phyloP scores from a whole-genome alignment of 768 basidiomycete species.

The Mycena crocata region DNA sequence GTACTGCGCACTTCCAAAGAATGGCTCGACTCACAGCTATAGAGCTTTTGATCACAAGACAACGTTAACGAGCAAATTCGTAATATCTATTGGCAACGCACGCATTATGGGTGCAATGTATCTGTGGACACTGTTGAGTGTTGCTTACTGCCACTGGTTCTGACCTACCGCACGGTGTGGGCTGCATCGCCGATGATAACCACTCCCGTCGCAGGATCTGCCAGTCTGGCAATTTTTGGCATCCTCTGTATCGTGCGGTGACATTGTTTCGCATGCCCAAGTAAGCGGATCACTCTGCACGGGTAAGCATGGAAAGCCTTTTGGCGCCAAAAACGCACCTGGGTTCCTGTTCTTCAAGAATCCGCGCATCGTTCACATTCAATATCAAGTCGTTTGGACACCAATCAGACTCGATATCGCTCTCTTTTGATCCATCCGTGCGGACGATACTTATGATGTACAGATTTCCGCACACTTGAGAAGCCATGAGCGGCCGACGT shows the following conservation, averaged over 20 bases:
- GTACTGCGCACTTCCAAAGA: background rate
- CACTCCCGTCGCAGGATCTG: background rate
- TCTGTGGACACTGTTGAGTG: constrained; percentile 3
- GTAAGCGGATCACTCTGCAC: background rate
- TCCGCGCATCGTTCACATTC: background rate
- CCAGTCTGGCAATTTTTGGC: constrained; percentile 2
- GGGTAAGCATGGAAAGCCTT: background rate
- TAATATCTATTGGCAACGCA: constrained; percentile 8
- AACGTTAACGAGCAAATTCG: background rate
- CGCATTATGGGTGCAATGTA: constrained; percentile 32
- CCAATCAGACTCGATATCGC: constrained; percentile 13
- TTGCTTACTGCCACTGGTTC: background rate
- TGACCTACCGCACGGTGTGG: constrained; percentile 23
- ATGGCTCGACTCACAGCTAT: background rate
- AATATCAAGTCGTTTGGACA: background rate
- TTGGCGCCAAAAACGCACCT: background rate
- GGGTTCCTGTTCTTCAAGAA: background rate
- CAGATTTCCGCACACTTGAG: constrained; percentile 12
- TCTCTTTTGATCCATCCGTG: background rate
- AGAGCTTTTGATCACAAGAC: background rate
- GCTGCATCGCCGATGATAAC: constrained; percentile 33
- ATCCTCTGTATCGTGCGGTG: constrained; percentile 15
- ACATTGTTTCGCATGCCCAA: constrained; percentile 2
- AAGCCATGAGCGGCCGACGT: background rate
- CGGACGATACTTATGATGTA: constrained; percentile 16